Conservation (phyloP, 257 asterid species). For the Nicotiana tomentosiformis region DNA sequence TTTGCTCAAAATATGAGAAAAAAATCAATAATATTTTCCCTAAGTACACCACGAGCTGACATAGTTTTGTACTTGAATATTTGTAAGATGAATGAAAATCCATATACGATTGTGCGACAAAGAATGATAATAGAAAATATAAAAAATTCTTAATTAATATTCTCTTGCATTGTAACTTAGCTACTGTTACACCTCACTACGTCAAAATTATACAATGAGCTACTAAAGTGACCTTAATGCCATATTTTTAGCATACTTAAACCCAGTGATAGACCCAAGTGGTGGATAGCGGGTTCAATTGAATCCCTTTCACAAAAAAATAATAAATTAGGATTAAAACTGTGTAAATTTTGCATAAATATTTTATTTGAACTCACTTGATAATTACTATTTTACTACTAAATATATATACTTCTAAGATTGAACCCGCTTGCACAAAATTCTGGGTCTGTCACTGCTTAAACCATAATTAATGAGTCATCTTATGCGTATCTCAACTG, state of each 20-base stretch:
- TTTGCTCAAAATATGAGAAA: not conserved
- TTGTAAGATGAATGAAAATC: not conserved
- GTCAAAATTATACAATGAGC: fast-evolving
- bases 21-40: not conserved
- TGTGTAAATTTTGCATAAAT: no score
- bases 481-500: not conserved
- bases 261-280: no score
- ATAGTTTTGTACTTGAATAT: not conserved
- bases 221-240: not conserved
- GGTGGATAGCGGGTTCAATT: no score
- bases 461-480: not conserved
- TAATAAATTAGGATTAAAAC: no score
- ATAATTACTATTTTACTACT: no score
- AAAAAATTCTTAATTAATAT: not conserved
- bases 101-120: not conserved
- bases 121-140: no score
- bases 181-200: not conserved
- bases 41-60: no score
- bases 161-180: not conserved
- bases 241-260: not conserved
- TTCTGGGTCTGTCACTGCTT: no score
- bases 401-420: no score
- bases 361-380: no score
- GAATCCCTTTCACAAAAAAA: no score
- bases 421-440: no score